A percentile compares a stretch with the other conserved stretches of the same genome.
Conservation (phyloP, 2,329 filamentous ascomycete species). For the Pseudocercospora fuligena region DNA sequence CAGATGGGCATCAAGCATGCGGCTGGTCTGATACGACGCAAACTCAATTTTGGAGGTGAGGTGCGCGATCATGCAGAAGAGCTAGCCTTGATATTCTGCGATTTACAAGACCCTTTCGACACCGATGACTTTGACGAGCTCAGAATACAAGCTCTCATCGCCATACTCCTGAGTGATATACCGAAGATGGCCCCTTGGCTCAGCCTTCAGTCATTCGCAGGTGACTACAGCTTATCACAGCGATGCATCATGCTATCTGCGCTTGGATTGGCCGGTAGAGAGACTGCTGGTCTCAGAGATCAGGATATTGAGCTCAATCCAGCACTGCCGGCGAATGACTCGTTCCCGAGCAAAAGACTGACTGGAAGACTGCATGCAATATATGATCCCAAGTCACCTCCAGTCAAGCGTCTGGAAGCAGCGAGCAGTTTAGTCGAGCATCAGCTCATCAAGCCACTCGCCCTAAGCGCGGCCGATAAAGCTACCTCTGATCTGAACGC, state of each 20-base stretch:
- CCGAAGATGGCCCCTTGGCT: slow-evolving; percentile 82
- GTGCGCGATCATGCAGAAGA: slow-evolving; percentile 83
- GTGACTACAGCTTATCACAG: slow-evolving; percentile 87
- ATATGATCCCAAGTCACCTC: slow-evolving; percentile 53
- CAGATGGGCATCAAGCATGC: slow-evolving; percentile 78
- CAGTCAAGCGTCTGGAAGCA: slow-evolving; percentile 66
- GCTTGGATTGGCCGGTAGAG: slow-evolving; percentile 79
- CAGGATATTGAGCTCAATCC: slow-evolving; percentile 52
- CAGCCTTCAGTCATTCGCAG: slow-evolving; percentile 82
- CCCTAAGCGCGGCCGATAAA: slow-evolving; percentile 78
- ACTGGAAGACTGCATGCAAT: slow-evolving; percentile 74
- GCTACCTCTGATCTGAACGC: slow-evolving; percentile 74
- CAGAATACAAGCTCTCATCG: slow-evolving; percentile 79
- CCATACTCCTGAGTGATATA: slow-evolving; percentile 77
- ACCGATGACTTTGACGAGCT: slow-evolving; percentile 77
- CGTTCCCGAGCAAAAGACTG: slow-evolving; percentile 81
- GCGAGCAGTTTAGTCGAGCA: slow-evolving; percentile 72
- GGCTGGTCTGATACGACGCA: slow-evolving; percentile 80
- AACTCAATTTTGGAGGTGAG: slow-evolving; percentile 86
- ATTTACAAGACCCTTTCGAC: slow-evolving; percentile 84
- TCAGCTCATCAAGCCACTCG: slow-evolving; percentile 78
- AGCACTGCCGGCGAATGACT: slow-evolving; percentile 30
- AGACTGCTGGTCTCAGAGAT: slow-evolving; percentile 77
- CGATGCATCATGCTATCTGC: slow-evolving; percentile 80
- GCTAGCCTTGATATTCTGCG: slow-evolving; percentile 74